Base-by-base conservation (phyloP, 2,329 filamentous ascomycete genomes). In the Graphiopsis chlorocephala region DNA sequence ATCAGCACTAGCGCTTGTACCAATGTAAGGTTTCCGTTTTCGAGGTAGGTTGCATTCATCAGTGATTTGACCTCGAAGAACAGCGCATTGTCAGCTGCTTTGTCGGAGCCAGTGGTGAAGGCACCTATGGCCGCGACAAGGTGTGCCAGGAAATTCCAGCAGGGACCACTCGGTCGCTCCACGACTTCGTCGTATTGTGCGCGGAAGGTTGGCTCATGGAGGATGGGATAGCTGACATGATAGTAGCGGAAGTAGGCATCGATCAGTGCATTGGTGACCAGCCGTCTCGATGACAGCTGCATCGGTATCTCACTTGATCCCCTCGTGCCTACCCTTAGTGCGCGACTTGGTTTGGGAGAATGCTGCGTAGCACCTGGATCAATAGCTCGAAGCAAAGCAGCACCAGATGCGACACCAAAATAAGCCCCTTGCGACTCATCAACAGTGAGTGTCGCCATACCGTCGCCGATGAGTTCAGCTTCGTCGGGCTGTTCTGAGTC, bases 161-260 rank as follows among this genome's bases (percentile, higher is more conserved):
- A 76, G 33, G 72, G 74, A 5, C 77, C 77, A 67, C 77, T 75
- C 11, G 78, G 79, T 4, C 79, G 76, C 12, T 77, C 71, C 15
- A 80, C 76, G 15, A 79, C 75, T 55, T 80, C 77, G 28, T 78
- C 74, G 65, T 80, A 82, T 63, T 82, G 80, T n/a, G 80, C 80
- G 61, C 80, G 74, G 63, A 83, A 83, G 0, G 78, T 80, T 7
- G 77, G 75, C 67, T 83, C 81, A 61, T 83, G 79, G 8, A 83
- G 72, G 45, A 82, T 78, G 1, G 81, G 81, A 68, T 82, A 83
- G 53, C 78, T 78, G 7, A 74, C 72, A 67, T 83, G 80, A 66
- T 82, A 83, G 26, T 80, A 76, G 20, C 75, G 68, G 64, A 83
- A 83, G 69, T 81, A 83, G 1, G 79, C 77, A 64, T 82, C 78